These are phyloP conservation scores for Phylloporus sp. DNA, from an alignment of 768 basidiomycete species.

Conservation along the genomic window DNA sequence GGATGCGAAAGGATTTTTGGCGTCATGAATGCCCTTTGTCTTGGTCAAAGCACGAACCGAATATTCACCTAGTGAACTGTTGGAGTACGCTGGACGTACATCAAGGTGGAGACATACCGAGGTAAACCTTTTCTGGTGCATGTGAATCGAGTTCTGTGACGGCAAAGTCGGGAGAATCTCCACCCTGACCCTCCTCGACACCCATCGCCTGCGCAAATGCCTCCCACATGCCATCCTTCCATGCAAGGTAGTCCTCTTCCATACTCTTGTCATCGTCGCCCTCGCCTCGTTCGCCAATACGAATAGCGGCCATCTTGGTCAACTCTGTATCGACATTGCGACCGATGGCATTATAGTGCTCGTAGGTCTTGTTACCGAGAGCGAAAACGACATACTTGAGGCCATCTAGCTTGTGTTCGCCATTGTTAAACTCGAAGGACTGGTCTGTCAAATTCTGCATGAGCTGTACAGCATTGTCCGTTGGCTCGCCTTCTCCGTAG, in stretches of 20 bases:
- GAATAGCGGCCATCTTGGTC: conserved; percentile 71
- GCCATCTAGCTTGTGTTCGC: conserved; percentile 67
- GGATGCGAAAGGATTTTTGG: conserved; percentile 94
- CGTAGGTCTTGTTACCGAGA: conserved; percentile 90
- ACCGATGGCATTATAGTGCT: conserved; percentile 92
- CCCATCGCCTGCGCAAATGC: conserved; percentile 75
- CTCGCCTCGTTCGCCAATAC: conserved; percentile 88
- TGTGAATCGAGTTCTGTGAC: conserved; percentile 78
- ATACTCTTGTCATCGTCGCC: conserved; percentile 99
- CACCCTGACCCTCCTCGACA: conserved; percentile 95
- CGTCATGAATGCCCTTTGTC: conserved; percentile 94
- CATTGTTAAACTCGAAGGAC: conserved; percentile 81
- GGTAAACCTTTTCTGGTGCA: conserved; percentile 85
- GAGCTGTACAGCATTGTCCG: conserved; percentile 93
- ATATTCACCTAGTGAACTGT: conserved; percentile 64
- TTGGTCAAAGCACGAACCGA: conserved; percentile 90
- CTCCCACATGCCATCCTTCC: conserved; percentile 98
- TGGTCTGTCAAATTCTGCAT: conserved; percentile 89
- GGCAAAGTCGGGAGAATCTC: conserved; percentile 89
- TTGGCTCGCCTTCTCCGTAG: conserved; percentile 98
- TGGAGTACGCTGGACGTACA: not conserved
- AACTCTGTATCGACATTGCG: conserved; percentile 71
- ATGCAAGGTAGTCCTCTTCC: conserved; percentile 99
- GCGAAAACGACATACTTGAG: conserved; percentile 95
- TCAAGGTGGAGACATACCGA: conserved; percentile 49